These are phyloP conservation scores for Aechmea fasciata DNA, from an alignment of 176 grass and related monocot species.

Conservation along the genomic window DNA sequence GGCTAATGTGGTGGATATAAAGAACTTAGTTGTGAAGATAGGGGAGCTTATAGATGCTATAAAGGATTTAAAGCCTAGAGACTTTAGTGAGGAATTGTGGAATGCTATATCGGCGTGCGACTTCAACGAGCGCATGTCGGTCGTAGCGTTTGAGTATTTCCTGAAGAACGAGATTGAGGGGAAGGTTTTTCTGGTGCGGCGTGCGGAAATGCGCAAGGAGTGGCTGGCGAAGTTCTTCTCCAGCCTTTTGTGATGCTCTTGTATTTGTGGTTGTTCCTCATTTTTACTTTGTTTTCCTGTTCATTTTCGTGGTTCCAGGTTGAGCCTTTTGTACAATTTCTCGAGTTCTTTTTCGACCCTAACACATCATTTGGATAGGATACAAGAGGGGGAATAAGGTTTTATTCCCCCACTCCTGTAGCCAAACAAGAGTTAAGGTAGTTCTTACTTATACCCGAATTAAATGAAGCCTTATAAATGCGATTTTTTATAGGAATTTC, in stretches of 20 bases:
- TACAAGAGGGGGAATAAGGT: too few relatives aligned
- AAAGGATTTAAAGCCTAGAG: constrained; percentile 28
- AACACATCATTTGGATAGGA: too few relatives aligned
- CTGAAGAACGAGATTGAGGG: constrained; percentile 29
- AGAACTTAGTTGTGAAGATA: constrained; percentile 25
- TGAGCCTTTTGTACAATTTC: too few relatives aligned
- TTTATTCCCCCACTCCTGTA: too few relatives aligned
- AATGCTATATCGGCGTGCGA: constrained; percentile 15
- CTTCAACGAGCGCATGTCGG: constrained; percentile 25
- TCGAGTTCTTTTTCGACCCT: too few relatives aligned
- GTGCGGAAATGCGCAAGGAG: constrained; percentile 23
- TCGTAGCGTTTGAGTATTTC: constrained; percentile 30
- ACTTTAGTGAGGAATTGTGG: constrained; percentile 15
- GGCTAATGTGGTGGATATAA: constrained; percentile 10
- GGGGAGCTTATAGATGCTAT: constrained; percentile 21
- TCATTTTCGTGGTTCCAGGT: neutral
- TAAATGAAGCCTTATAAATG: too few relatives aligned
- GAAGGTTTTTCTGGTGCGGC: constrained; percentile 27
- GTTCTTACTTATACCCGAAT: too few relatives aligned
- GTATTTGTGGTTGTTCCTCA: constrained; percentile 7
- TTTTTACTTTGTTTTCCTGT: constrained; percentile 6
- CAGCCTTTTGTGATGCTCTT: constrained; percentile 16
- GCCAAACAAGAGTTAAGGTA: too few relatives aligned
- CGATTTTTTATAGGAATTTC: too few relatives aligned
- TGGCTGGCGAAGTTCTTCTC: constrained; percentile 28